phyloP scores from a whole-genome alignment of 176 grass and related monocot genomes.

The Oryza meridionalis region DNA sequence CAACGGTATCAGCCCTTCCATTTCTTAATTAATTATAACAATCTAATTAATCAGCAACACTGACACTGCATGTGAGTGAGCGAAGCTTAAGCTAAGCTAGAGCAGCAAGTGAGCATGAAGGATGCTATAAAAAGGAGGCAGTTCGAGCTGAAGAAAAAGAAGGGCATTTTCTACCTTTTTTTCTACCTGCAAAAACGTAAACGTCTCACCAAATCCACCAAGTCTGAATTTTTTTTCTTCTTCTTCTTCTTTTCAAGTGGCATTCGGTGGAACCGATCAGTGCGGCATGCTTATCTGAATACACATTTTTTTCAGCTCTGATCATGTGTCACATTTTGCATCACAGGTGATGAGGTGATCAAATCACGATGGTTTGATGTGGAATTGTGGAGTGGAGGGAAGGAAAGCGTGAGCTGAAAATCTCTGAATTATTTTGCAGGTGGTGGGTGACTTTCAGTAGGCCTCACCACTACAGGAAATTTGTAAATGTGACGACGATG shows the following conservation, averaged over 20 bases:
- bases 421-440: slow-evolving; percentile 37
- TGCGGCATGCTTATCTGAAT: background rate
- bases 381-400: background rate
- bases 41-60: background rate
- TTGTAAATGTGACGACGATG: background rate
- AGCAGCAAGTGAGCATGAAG: slow-evolving; percentile 27
- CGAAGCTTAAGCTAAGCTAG: background rate
- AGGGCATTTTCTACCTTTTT: background rate
- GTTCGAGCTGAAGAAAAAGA: background rate
- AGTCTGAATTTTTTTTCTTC: background rate
- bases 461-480: background rate
- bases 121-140: slow-evolving; percentile 40
- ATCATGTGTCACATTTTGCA: slow-evolving; percentile 1
- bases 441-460: slow-evolving; percentile 44
- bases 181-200: slow-evolving; percentile 36
- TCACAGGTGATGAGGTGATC: slow-evolving; percentile 12
- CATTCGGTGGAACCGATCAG: slow-evolving; percentile 24
- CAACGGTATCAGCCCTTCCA: slow-evolving; percentile 57
- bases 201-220: slow-evolving; percentile 57
- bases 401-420: slow-evolving; percentile 44
- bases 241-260: slow-evolving; percentile 19
- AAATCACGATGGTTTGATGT: background rate
- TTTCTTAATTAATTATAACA: background rate
- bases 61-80: background rate
- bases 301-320: background rate